Evolutionary conservation across 2,329 filamentous ascomycete genomes (phyloP).

Genomic region (Colletotrichum eremochloae): DNA sequence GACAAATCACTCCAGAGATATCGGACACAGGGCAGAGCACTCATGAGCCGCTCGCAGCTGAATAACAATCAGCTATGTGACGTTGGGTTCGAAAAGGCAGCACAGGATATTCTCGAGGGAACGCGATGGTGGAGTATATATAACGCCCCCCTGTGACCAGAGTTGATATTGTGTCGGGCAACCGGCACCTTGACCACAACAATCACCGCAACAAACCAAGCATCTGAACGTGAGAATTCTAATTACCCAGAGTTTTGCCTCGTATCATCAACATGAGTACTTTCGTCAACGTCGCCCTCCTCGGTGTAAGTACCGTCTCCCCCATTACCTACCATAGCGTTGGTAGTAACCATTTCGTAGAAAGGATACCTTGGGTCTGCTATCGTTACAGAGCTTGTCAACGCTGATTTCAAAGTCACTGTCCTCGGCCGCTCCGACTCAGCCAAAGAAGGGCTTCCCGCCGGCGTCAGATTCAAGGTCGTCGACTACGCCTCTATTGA

Average conservation of each 20-base stretch:
- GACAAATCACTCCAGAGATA: too few relatives aligned
- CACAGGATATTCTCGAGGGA: neutral
- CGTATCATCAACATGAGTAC: slow-evolving; percentile 15
- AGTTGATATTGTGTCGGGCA: neutral
- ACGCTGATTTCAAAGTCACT: slow-evolving; percentile 63
- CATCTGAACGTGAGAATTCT: neutral
- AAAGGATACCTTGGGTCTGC: slow-evolving; percentile 56
- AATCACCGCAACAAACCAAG: neutral
- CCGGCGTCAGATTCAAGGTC: slow-evolving; percentile 4
- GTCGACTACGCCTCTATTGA: slow-evolving; percentile 43
- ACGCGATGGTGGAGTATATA: neutral
- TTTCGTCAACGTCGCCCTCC: slow-evolving; percentile 34
- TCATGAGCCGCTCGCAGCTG: neutral
- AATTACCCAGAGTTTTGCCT: too few relatives aligned
- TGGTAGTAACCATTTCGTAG: slow-evolving; percentile 44
- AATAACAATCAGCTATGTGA: neutral
- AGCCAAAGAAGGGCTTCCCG: slow-evolving; percentile 17
- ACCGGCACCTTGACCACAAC: neutral
- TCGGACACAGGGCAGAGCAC: neutral
- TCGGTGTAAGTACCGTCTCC: slow-evolving; percentile 18
- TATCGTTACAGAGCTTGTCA: slow-evolving; percentile 54
- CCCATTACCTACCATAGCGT: too few relatives aligned
- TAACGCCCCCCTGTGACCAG: neutral
- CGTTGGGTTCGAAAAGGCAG: neutral
- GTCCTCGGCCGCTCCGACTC: slow-evolving; percentile 63